Conservation (phyloP, 805 yeast genomes). For the Saccharomyces paradoxus region DNA sequence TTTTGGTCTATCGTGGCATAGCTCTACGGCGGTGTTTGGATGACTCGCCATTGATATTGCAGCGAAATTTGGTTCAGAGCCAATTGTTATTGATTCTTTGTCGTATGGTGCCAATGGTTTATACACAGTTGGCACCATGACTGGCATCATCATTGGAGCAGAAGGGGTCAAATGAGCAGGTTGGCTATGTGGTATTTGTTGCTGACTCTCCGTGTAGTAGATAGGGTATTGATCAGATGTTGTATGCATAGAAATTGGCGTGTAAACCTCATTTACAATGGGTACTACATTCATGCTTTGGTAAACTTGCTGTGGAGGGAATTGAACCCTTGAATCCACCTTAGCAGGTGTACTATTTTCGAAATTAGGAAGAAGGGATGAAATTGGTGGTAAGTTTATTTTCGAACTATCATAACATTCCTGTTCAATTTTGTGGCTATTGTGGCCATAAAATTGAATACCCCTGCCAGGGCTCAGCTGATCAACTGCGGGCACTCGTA, state of each 20-base stretch:
- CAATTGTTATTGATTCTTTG: background rate
- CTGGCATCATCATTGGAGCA: background rate
- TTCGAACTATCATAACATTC: background rate
- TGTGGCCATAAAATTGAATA: background rate
- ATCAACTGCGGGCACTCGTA: background rate
- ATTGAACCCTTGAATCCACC: background rate
- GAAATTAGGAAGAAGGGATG: slow-evolving; percentile 1
- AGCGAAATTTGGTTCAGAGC: background rate
- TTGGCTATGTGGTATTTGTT: background rate
- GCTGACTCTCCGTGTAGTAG: background rate
- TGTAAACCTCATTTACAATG: background rate
- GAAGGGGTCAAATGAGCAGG: background rate
- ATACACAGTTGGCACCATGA: background rate
- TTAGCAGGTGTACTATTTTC: background rate
- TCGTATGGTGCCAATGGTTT: background rate
- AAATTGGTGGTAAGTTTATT: slow-evolving; percentile 5
- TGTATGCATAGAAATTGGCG: background rate
- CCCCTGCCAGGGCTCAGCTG: background rate
- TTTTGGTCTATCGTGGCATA: background rate
- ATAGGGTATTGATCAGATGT: background rate
- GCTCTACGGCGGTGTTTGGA: background rate
- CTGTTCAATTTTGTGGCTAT: background rate
- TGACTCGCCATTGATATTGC: background rate
- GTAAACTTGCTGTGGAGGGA: background rate
- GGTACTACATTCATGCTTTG: background rate